These are phyloP conservation scores for Astrephomene gubernaculifera DNA, from an alignment of 139 green algal genomes.

Conservation along the genomic window DNA sequence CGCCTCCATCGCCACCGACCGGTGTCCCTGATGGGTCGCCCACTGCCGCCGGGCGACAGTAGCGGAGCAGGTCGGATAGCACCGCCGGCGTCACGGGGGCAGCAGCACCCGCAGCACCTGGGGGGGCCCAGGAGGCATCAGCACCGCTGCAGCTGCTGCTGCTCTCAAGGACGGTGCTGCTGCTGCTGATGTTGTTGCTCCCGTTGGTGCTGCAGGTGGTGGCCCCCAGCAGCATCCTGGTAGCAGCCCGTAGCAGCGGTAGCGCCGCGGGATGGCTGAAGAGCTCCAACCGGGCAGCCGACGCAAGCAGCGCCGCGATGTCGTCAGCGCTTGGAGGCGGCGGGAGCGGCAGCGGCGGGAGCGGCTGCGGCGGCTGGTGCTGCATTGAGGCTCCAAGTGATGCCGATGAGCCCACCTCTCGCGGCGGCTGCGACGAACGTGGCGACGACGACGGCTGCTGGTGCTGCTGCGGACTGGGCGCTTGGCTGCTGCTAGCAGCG, in stretches of 20 bases:
- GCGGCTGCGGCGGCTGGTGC: not conserved
- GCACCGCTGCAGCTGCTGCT: not conserved
- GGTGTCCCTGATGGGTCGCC: not conserved
- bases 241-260: not conserved
- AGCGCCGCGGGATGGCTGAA: not conserved
- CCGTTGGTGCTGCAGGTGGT: not conserved
- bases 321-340: not conserved
- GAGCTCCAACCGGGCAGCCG: conserved; percentile 16
- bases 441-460: not conserved
- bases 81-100: not conserved
- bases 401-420: not conserved
- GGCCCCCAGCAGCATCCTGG: not conserved
- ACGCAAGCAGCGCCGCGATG: conserved; percentile 1
- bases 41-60: not conserved
- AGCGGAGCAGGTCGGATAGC: not conserved
- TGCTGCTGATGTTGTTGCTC: too few species aligned
- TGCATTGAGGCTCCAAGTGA: too few species aligned
- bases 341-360: not conserved
- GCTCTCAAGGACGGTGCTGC: too few species aligned
- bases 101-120: not conserved
- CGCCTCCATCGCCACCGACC: not conserved
- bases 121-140: not conserved
- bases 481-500: not conserved
- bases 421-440: not conserved
- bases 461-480: not conserved